Base-by-base conservation (phyloP, 1,284 basidiomycete genomes). In the Pascua guehoae region DNA sequence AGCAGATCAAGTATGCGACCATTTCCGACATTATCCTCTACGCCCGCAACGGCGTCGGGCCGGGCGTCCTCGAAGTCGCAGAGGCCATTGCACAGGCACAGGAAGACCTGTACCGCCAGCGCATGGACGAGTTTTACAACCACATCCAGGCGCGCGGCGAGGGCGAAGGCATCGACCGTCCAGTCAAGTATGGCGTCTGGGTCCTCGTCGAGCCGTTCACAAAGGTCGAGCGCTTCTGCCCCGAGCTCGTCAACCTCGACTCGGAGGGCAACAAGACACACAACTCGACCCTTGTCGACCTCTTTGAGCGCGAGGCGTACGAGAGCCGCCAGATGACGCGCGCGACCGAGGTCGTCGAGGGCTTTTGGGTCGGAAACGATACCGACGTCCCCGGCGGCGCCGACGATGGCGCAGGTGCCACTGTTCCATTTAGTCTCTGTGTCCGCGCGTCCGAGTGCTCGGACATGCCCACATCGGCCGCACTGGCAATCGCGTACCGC, bases 1-100 rank as follows among this genome's bases (percentile, higher is more conserved):
- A 75, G 71, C 78, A 80, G 79, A 83, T 83, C 67, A 91, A 94
- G 66, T 93, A 92, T 70, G 86, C 90, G 0, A 88, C 89, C 2
- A 81, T 96, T 42, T 91, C 89, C 49, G 92, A 96, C 72, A 84
- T 96, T 60, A 85, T 94, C 60, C 79, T 95, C 48, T 95, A 94
- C 76, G 88, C 87, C n/a, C 82, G 81, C 68, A 72, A 83, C 41
- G 79, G 74, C 1, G 62, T 69, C 5, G 63, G 64, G 10, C 58
- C 66, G 12, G 74, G 71, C 5, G 60, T 81, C 46, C 69, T 83
- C 12, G 69, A 81, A 14, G 81, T 83, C 14, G 84, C 88, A 4
- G 68, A 73, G 51, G 64, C 69, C 44, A 72, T 78, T 38, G 71
- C 71, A 8, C 56, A 68, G 47, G 75, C 74, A 7, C 76, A 78